Evolutionary conservation across 192 early-diverging fungal genomes (phyloP), one percentile per base, ranked within the genome.

Genomic region (Umbelopsis sp.): DNA sequence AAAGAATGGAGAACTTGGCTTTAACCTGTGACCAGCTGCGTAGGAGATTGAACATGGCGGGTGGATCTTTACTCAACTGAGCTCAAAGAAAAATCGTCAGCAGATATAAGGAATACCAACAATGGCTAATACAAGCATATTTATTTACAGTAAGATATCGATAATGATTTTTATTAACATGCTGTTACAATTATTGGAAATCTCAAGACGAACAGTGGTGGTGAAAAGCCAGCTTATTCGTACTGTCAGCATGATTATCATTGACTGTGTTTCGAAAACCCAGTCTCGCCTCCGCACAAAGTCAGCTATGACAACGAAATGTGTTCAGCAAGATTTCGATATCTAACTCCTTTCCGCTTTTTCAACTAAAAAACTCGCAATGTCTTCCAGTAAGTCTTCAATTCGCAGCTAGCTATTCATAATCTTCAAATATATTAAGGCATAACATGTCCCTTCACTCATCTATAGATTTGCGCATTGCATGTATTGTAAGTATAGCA

Each of bases 401-500:
- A 4, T 41, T 6, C 37, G 7, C 37, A 41, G 37, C 6, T 6
- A 41, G 10, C 37, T 35, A 61, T 33, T 55, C 30, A 12, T 35
- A 15, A 37, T 61, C 11, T 25, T 4, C 10, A 41, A 9, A 10
- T 41, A 41, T 41, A 41, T 41, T 41, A 41, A 41, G 6, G 5
- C 37, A 41, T 41, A 41, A 30, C 27, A 30, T 1, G 6, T n/a
- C 37, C 0, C 37, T 6, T 9, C 37, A 41, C 37, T 41, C 21
- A 30, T 27, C 21, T 64, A 11, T 47, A 78, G 76, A 78, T 71
- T 46, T 78, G 6, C 65, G 70, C 10, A 71, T 78, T 47, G 76
- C 68, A 6, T 78, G 76, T 66, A 61, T 78, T 49, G 76, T 78
- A 73, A 44, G 76, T 78, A 25, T 67, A 27, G 22, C 27, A 21